Conservation (phyloP, 148 eudicot species). For the Diospyros lotus region DNA sequence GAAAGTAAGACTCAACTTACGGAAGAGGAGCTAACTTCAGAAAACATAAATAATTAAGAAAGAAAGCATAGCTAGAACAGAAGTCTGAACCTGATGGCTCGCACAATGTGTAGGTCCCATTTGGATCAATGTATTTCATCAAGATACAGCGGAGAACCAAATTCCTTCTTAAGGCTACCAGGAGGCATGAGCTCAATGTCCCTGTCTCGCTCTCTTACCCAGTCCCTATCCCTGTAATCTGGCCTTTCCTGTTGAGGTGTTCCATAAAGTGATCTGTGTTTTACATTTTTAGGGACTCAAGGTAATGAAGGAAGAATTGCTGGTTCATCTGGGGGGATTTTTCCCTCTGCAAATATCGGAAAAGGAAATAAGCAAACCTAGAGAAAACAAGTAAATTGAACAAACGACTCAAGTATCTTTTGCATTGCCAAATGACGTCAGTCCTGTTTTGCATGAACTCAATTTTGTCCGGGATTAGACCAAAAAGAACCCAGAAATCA, state of each 20-base stretch:
- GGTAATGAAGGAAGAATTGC: constrained; percentile 84
- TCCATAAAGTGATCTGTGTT: constrained; percentile 49
- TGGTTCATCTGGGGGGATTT: constrained; percentile 83
- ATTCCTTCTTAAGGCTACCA: constrained; percentile 79
- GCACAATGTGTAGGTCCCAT: constrained; percentile 94
- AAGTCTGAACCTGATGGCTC: constrained; percentile 77
- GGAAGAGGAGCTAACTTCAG: background rate
- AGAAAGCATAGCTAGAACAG: background rate
- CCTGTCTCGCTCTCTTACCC: constrained; percentile 87
- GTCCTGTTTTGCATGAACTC: background rate
- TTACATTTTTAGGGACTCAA: constrained; percentile 72
- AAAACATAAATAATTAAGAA: background rate
- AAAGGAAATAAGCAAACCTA: background rate
- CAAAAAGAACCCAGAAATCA: background rate
- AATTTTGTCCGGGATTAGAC: background rate
- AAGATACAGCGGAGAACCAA: constrained; percentile 61
- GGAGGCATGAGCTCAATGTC: constrained; percentile 99
- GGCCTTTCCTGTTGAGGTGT: constrained; percentile 70
- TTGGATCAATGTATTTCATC: constrained; percentile 96
- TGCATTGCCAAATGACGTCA: background rate
- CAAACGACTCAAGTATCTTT: background rate
- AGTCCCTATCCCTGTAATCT: constrained; percentile 79
- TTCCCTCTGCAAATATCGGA: constrained; percentile 67
- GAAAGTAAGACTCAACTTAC: background rate
- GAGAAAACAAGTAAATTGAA: constrained; percentile 12